Conservation (phyloP, 345 rosid genomes). For the Citrus maxima region DNA sequence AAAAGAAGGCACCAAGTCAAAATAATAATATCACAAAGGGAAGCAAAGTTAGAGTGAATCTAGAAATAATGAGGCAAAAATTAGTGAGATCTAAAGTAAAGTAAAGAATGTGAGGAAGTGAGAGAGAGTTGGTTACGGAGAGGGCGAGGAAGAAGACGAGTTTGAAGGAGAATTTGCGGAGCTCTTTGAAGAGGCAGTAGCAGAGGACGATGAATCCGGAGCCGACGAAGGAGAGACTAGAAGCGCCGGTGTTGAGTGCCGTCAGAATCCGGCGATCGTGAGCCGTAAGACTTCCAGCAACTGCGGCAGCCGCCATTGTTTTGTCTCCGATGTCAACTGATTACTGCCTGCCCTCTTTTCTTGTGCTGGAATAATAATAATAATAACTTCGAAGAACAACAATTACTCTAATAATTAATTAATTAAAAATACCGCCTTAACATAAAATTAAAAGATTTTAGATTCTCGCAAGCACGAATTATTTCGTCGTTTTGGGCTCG, state of each 20-base stretch:
- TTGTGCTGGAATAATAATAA: too few species aligned
- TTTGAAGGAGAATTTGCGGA: slow-evolving; percentile 96
- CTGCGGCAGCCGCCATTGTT: not conserved
- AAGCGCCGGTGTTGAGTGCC: slow-evolving; percentile 67
- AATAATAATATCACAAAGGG: not conserved
- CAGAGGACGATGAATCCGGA: slow-evolving; percentile 90
- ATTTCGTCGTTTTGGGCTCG: not conserved
- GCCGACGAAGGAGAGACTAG: slow-evolving; percentile 78
- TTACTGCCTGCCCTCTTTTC: not conserved
- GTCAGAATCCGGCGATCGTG: slow-evolving; percentile 54
- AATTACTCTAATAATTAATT: too few species aligned
- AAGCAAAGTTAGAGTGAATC: not conserved
- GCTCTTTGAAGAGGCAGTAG: slow-evolving; percentile 86
- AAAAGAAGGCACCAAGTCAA: not conserved
- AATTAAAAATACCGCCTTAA: too few species aligned
- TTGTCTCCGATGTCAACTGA: not conserved
- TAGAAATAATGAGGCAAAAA: not conserved
- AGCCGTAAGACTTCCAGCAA: slow-evolving; percentile 42
- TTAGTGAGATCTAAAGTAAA: not conserved
- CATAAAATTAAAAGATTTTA: too few species aligned
- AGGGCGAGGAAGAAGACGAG: slow-evolving; percentile 96
- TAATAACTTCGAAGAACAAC: too few species aligned
- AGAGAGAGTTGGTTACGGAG: slow-evolving; percentile 44
- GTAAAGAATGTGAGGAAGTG: not conserved
- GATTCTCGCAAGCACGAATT: not conserved